phyloP scores from a whole-genome alignment of 1,284 basidiomycete genomes.

The Cryptococcus sp. region DNA sequence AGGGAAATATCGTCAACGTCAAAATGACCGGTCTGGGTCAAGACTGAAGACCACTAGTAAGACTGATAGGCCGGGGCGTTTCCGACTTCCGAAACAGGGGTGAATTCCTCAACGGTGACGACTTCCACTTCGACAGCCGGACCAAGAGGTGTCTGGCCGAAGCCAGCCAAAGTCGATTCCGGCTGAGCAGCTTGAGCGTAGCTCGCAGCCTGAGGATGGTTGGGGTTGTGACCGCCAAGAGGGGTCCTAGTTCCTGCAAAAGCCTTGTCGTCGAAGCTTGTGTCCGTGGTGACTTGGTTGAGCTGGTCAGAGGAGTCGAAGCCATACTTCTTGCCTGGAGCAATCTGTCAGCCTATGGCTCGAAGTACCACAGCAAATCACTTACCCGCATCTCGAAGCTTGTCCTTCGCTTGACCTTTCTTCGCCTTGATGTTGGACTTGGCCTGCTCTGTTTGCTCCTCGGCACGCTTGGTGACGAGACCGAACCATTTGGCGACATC shows the following conservation, averaged over 20 bases:
- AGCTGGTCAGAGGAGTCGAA: background rate
- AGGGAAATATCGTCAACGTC: no score
- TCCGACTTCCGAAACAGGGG: no score
- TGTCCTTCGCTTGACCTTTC: background rate
- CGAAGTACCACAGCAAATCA: background rate
- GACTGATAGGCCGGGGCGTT: no score
- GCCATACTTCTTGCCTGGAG: background rate
- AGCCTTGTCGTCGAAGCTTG: constrained; percentile 1
- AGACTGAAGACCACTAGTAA: no score
- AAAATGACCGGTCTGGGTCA: no score
- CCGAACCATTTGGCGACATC: constrained; percentile 19
- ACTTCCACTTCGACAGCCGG: no score
- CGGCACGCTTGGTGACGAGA: constrained; percentile 10
- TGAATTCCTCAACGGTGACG: no score
- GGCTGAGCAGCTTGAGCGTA: constrained; percentile 26
- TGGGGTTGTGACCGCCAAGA: constrained; percentile 29
- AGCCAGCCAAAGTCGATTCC: no score
- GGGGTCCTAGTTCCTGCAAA: constrained; percentile 18
- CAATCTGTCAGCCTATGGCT: background rate
- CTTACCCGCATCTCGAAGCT: background rate
- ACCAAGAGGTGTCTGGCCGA: no score
- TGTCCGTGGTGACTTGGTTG: background rate
- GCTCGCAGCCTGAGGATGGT: constrained; percentile 11
- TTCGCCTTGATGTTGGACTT: constrained; percentile 8
- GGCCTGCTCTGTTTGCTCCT: constrained; percentile 11